Evolutionary conservation across 345 rosid genomes (phyloP).

Genomic region (Dimocarpus longan): DNA sequence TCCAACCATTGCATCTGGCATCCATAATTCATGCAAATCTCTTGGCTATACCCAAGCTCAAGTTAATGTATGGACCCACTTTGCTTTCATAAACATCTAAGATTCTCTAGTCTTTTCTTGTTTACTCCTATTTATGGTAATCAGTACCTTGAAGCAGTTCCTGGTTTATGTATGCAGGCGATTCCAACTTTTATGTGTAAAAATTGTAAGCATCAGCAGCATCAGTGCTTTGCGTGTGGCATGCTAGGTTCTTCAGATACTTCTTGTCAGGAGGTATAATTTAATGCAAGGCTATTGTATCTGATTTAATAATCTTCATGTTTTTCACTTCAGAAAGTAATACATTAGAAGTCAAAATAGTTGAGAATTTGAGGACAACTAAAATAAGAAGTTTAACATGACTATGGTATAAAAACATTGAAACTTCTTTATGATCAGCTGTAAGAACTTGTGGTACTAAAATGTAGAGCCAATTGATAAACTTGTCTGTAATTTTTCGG

Average conservation of each 20-base stretch:
- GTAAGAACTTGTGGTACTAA: neutral
- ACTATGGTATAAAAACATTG: neutral
- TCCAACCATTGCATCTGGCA: conserved; percentile 49
- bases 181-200: conserved; percentile 49
- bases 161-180: conserved; percentile 45
- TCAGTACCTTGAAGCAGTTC: conserved; percentile 9
- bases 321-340: neutral
- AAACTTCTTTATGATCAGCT: neutral
- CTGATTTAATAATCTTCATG: neutral
- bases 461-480: neutral
- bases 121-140: conserved; percentile 10
- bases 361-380: neutral
- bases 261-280: conserved; percentile 54
- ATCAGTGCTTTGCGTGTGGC: conserved; percentile 80
- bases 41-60: conserved; percentile 51
- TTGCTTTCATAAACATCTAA: conserved; percentile 10
- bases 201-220: conserved; percentile 55
- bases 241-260: conserved; percentile 59
- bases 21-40: conserved; percentile 42
- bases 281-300: neutral
- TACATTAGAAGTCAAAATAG: neutral
- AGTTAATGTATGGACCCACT: conserved; percentile 48
- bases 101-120: neutral
- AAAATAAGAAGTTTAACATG: neutral
- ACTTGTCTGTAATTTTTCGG: neutral